Conservation (phyloP, 768 basidiomycete species). For the Phallus indusiatus region DNA sequence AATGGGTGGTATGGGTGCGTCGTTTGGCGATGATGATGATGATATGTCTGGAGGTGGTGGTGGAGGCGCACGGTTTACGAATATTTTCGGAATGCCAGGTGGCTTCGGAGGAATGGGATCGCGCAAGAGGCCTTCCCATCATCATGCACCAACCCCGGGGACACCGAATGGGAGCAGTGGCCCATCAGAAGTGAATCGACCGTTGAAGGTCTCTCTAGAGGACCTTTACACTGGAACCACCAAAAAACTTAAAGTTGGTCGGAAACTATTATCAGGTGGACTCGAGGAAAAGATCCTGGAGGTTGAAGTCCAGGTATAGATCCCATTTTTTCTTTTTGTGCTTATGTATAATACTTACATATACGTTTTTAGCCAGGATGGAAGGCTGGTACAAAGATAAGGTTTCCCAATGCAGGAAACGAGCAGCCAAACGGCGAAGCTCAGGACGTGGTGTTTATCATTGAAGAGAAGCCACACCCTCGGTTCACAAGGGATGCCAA, state of each 20-base stretch:
- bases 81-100: slow-evolving; percentile 35
- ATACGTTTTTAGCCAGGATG: slow-evolving; percentile 55
- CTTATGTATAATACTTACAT: slow-evolving; percentile 22
- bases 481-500: slow-evolving; percentile 73
- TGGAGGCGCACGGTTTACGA: slow-evolving; percentile 13
- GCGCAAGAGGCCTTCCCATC: slow-evolving; percentile 9
- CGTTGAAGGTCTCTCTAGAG: slow-evolving; percentile 75
- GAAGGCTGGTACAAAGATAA: slow-evolving; percentile 94
- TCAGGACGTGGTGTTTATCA: slow-evolving; percentile 91
- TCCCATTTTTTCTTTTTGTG: neutral
- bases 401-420: slow-evolving; percentile 82
- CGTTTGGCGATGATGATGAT: slow-evolving; percentile 28
- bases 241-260: slow-evolving; percentile 83
- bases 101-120: slow-evolving; percentile 45
- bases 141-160: slow-evolving; percentile 22
- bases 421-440: slow-evolving; percentile 55
- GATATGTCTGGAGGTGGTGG: slow-evolving; percentile 33
- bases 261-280: slow-evolving; percentile 58
- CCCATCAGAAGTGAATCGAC: slow-evolving; percentile 60
- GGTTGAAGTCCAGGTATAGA: slow-evolving; percentile 42
- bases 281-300: slow-evolving; percentile 84
- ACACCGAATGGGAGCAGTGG: slow-evolving; percentile 19
- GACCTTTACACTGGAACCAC: slow-evolving; percentile 79
- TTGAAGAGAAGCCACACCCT: slow-evolving; percentile 90
- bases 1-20: slow-evolving; percentile 25